Percentiles rank a stretch among this genome's conserved stretches.
Evolutionary conservation across 257 asterid species (phyloP).

Genomic region (Scutellaria baicalensis): DNA sequence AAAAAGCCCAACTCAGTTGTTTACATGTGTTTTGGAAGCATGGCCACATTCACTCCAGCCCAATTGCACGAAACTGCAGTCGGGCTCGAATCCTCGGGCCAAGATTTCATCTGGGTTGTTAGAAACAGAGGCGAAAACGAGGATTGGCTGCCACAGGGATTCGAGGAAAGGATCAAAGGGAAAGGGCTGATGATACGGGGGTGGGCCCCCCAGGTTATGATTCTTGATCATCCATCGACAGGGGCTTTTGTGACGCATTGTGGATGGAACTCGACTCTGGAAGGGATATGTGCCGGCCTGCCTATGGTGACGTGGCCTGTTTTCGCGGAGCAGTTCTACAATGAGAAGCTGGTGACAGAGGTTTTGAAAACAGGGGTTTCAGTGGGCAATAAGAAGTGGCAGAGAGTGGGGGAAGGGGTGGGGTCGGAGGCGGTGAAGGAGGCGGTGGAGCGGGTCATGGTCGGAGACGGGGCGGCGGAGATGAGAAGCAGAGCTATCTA

Average conservation of each 20-base stretch:
- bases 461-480: slow-evolving; percentile 22
- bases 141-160: slow-evolving; percentile 28
- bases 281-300: slow-evolving; percentile 30
- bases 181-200: slow-evolving; percentile 28
- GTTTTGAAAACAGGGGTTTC: slow-evolving; percentile 28
- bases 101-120: slow-evolving; percentile 31
- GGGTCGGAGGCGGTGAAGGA: slow-evolving; percentile 20
- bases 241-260: slow-evolving; percentile 42
- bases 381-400: slow-evolving; percentile 30
- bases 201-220: slow-evolving; percentile 41
- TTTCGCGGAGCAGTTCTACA: slow-evolving; percentile 36
- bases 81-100: slow-evolving; percentile 31
- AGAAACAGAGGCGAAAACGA: not conserved
- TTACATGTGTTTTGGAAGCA: slow-evolving; percentile 33
- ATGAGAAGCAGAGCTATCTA: slow-evolving; percentile 29
- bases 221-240: slow-evolving; percentile 22
- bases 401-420: slow-evolving; percentile 14
- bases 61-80: slow-evolving; percentile 27
- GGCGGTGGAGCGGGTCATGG: slow-evolving; percentile 28
- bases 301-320: slow-evolving; percentile 51
- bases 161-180: slow-evolving; percentile 8
- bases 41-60: slow-evolving; percentile 8
- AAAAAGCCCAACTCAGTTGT: slow-evolving; percentile 29
- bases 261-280: slow-evolving; percentile 43
- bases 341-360: slow-evolving; percentile 32